These are phyloP conservation scores for Fusarium phyllophilum DNA, from an alignment of 2,329 filamentous ascomycete species.

Conservation along the genomic window DNA sequence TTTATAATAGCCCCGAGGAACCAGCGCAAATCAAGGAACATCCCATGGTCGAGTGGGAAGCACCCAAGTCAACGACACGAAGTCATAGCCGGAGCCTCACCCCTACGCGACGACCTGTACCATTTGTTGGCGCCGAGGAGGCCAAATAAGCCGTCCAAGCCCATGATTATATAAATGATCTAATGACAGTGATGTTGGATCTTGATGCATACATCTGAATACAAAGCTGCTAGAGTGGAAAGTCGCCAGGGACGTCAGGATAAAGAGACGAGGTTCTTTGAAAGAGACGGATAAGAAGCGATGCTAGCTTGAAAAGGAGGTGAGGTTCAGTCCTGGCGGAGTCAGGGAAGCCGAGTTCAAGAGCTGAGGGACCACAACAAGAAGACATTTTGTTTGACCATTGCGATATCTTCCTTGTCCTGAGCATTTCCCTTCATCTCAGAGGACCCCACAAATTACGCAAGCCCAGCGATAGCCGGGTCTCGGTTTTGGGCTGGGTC, in stretches of 20 bases:
- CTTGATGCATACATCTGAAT: conserved; percentile 9
- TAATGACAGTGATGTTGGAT: conserved; percentile 26
- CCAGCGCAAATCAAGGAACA: conserved; percentile 51
- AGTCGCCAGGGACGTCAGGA: background rate
- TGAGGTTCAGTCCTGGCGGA: background rate
- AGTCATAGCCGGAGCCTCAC: conserved; percentile 51
- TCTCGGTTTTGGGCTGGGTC: conserved; percentile 22
- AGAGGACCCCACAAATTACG: conserved; percentile 23
- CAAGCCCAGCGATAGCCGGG: conserved; percentile 31
- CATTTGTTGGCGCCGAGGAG: conserved; percentile 50
- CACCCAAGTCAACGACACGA: conserved; percentile 40
- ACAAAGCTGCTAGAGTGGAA: conserved; percentile 9
- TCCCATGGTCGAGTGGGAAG: conserved; percentile 50
- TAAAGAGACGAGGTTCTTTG: background rate
- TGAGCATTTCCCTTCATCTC: background rate
- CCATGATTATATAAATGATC: conserved; percentile 21
- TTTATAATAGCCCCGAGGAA: conserved; percentile 68
- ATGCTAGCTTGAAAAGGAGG: background rate
- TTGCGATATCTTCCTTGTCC: conserved; percentile 1
- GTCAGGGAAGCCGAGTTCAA: background rate
- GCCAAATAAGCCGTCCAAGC: conserved; percentile 8
- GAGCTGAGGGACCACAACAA: background rate
- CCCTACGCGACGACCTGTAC: conserved; percentile 53
- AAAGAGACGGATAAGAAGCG: conserved; percentile 20
- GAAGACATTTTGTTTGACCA: background rate